phyloP scores from a whole-genome alignment of 108 stramenopile species.

The Fragilaria radians region DNA sequence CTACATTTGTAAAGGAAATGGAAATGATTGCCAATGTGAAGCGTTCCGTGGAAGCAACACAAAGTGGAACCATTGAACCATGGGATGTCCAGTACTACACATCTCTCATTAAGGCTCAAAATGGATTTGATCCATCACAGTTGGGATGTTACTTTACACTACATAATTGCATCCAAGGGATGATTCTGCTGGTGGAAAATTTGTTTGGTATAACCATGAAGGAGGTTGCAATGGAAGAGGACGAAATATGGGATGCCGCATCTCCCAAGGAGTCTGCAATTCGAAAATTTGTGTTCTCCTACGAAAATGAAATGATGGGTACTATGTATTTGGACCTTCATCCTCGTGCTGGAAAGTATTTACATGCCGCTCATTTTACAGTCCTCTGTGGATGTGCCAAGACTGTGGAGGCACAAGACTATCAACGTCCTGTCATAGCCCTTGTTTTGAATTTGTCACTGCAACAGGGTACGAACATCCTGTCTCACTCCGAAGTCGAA shows the following conservation, averaged over 20 bases:
- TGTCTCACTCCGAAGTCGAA: constrained; percentile 91
- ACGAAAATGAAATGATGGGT: constrained; percentile 59
- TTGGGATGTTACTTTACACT: constrained; percentile 63
- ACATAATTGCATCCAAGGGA: constrained; percentile 60
- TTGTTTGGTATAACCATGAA: constrained; percentile 81
- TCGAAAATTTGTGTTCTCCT: constrained; percentile 60
- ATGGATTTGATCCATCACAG: constrained; percentile 32
- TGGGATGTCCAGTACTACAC: constrained; percentile 89
- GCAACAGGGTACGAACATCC: constrained; percentile 15
- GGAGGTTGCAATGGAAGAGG: constrained; percentile 40
- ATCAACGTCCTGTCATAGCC: constrained; percentile 87
- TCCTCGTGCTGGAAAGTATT: constrained; percentile 85
- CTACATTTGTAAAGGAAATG: constrained; percentile 47
- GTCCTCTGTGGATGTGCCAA: constrained; percentile 87
- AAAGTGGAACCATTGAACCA: constrained; percentile 35
- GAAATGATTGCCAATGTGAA: constrained; percentile 48
- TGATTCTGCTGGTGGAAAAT: constrained; percentile 49
- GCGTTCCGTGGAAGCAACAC: constrained; percentile 47
- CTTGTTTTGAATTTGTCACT: constrained; percentile 86
- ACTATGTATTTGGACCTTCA: constrained; percentile 92
- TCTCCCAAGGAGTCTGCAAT: constrained; percentile 18
- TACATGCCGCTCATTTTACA: constrained; percentile 96
- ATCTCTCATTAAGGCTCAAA: constrained; percentile 47
- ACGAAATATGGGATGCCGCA: constrained; percentile 75
- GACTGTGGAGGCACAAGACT: constrained; percentile 20